Evolutionary conservation across 164 flowering plant species (phyloP).

Genomic region (Nymphaea thermarum): DNA sequence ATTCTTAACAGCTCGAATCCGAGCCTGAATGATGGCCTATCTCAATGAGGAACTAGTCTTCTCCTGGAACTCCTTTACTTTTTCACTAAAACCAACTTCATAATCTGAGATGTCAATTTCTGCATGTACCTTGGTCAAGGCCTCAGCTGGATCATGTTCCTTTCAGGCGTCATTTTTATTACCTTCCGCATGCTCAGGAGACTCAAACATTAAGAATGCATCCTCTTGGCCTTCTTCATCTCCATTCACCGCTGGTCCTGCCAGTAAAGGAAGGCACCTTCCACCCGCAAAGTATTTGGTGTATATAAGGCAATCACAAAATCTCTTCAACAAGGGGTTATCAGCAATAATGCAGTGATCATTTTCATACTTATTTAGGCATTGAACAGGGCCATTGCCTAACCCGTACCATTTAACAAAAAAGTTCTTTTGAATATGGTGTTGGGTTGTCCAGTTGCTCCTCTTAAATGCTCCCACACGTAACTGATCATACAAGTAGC

Average conservation of each 20-base stretch:
- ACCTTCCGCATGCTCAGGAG: constrained; percentile 3
- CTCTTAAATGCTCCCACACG: constrained; percentile 84
- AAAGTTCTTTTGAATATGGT: constrained; percentile 46
- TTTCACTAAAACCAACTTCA: constrained; percentile 11
- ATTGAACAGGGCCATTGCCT: too few relatives aligned
- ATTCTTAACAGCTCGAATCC: constrained; percentile 17
- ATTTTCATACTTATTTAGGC: too few relatives aligned
- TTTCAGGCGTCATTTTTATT: constrained; percentile 9
- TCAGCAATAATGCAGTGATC: constrained; percentile 1
- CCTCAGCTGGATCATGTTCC: constrained; percentile 18
- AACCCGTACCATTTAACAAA: too few relatives aligned
- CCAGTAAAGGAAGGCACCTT: constrained; percentile 40
- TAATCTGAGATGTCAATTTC: constrained; percentile 22
- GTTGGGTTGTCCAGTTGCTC: constrained; percentile 84
- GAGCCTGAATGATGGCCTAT: constrained; percentile 26
- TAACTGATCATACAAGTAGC: constrained; percentile 69
- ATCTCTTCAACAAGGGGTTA: constrained; percentile 5
- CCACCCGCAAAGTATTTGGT: constrained; percentile 6
- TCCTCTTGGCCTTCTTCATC: constrained; percentile 51
- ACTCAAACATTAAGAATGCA: constrained; percentile 63
- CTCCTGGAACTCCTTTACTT: constrained; percentile 7
- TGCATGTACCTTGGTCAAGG: constrained; percentile 13
- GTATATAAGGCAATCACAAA: constrained; percentile 5
- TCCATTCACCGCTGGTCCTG: constrained; percentile 41
- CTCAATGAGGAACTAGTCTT: constrained; percentile 18